phyloP scores from a whole-genome alignment of 768 basidiomycete species.

The Lyophyllum decastes region DNA sequence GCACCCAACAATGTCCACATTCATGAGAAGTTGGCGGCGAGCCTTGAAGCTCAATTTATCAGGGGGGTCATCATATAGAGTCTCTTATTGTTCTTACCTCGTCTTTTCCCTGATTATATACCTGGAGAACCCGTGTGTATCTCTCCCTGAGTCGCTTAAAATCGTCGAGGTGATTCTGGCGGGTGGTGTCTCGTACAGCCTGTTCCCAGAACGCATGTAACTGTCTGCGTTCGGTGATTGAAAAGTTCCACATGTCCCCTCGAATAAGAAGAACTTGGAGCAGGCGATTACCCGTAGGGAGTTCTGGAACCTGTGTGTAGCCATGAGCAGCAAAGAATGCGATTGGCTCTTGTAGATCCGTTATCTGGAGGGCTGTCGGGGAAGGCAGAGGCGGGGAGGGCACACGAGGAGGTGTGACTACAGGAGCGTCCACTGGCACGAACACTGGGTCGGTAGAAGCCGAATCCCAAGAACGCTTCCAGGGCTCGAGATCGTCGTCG shows the following conservation, averaged over 20 bases:
- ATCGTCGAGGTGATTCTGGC: constrained; percentile 30
- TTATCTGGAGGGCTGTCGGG: neutral
- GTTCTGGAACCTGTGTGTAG: constrained; percentile 31
- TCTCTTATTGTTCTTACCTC: constrained; percentile 41
- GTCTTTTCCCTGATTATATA: constrained; percentile 49
- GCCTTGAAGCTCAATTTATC: constrained; percentile 34
- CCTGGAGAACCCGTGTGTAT: constrained; percentile 33
- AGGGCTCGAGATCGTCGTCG: neutral
- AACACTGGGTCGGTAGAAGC: too few relatives aligned
- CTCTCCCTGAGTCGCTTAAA: constrained; percentile 40
- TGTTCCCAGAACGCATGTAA: constrained; percentile 51
- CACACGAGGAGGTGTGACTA: neutral
- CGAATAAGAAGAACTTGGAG: constrained; percentile 36
- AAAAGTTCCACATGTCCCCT: constrained; percentile 56
- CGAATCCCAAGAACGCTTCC: constrained; percentile 3
- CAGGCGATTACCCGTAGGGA: constrained; percentile 37
- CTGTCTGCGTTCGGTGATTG: constrained; percentile 43
- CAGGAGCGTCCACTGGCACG: neutral
- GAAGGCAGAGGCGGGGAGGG: neutral
- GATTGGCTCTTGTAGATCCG: constrained; percentile 8
- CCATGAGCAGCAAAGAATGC: constrained; percentile 42
- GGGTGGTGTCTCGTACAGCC: constrained; percentile 32
- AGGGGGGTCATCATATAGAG: neutral
- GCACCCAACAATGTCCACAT: constrained; percentile 68
- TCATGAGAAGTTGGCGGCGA: constrained; percentile 52